Evolutionary conservation across 176 grass and related monocot genomes (phyloP), one percentile per base, ranked within the genome.

Genomic region (Avena sativa): DNA sequence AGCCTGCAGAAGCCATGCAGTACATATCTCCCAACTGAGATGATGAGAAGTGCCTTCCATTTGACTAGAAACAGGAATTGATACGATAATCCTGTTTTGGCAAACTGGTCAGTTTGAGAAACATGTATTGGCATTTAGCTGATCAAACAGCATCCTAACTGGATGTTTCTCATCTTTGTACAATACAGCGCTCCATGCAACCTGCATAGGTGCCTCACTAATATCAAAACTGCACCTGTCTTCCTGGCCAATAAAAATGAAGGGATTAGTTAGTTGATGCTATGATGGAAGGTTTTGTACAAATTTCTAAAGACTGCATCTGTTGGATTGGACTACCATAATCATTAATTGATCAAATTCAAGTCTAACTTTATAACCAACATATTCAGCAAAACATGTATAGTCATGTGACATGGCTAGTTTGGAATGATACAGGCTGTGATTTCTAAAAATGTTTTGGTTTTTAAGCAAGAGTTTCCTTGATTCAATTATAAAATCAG

Each of bases 191-290:
- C 14, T 78, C 38, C 2, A 71, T 26, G 25, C 14, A 84, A 67
- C 30, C 73, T 83, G 81, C 17, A 59, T 17, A 72, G 66, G 70
- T 81, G 26, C 44, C 58, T 76, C 59, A 26, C 28, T 52, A 49
- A 15, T 81, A 80, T 40, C 13, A 40, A 64, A 49, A 75, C n/a
- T 66, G 46, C 28, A 36, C 57, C 12, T 58, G 66, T 80, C 44
- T 43, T 89, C 81, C 74, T 84, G 53, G 64, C 19, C n/a, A 79
- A 55, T 17, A 88, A 59, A 88, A 59, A 84, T 46, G 2, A 79
- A 43, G 2, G 51, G 36, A 20, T 55, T 72, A 72, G n/a, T 80
- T 28, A 83, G 36, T 73, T 74, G 38, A 83, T 47, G 70, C 7
- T 19, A 28, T 59, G 67, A 72, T 83, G 20, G 13, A 71, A 73